Evolutionary conservation across 305 asterid genomes (phyloP).

Genomic region (Solanum hybrid): DNA sequence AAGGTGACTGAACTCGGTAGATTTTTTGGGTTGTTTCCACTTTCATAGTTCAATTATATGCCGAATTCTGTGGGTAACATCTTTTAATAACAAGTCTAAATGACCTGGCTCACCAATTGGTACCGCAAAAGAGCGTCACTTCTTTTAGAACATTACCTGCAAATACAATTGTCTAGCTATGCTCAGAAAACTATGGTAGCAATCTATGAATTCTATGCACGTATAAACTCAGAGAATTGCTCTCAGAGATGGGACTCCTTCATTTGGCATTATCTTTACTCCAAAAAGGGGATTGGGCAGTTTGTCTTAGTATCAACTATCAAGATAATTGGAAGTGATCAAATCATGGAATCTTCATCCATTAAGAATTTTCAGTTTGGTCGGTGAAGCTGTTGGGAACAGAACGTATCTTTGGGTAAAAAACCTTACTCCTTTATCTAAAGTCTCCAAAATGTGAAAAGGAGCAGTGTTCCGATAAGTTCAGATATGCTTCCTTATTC

Average conservation of each 20-base stretch:
- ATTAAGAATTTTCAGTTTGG: background rate
- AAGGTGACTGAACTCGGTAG: background rate
- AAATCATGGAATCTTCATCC: background rate
- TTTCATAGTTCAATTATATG: background rate
- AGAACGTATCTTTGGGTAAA: background rate
- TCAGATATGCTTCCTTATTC: background rate
- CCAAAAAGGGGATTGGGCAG: background rate
- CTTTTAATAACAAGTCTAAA: background rate
- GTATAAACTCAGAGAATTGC: background rate
- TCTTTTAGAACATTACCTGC: background rate
- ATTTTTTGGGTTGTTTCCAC: background rate
- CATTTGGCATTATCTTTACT: background rate
- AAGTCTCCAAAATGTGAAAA: background rate
- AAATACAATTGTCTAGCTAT: background rate
- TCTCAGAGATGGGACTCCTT: background rate
- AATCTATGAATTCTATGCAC: background rate
- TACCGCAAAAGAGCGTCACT: background rate
- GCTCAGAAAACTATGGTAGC: background rate
- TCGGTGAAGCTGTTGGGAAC: background rate
- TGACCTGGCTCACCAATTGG: background rate
- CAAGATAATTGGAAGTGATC: background rate
- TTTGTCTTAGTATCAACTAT: background rate
- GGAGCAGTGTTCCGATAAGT: background rate
- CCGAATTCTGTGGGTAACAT: background rate
- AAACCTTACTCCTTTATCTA: background rate